These are phyloP conservation scores for Wickerhamomyces strasburgensis DNA, from an alignment of 805 yeast genomes.

Conservation along the genomic window DNA sequence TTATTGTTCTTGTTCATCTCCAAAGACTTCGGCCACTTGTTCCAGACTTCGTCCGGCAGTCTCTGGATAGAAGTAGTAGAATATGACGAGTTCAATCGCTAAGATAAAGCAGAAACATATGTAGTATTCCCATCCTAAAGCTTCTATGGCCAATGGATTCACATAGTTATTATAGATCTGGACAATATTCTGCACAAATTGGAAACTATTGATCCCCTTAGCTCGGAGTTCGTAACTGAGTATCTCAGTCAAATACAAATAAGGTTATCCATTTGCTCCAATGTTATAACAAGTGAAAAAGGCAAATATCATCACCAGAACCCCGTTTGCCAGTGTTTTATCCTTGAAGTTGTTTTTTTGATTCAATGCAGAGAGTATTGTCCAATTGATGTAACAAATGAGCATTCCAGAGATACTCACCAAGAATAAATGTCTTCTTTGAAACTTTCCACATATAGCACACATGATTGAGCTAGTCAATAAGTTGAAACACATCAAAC, in stretches of 20 bases:
- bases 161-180: slow-evolving; percentile 30
- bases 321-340: slow-evolving; percentile 38
- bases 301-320: slow-evolving; percentile 44
- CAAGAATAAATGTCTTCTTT: slow-evolving; percentile 34
- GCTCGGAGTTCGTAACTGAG: slow-evolving; percentile 29
- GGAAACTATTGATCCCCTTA: slow-evolving; percentile 19
- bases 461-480: slow-evolving; percentile 26
- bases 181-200: slow-evolving; percentile 15
- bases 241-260: slow-evolving; percentile 39
- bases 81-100: slow-evolving; percentile 26
- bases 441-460: slow-evolving; percentile 21
- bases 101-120: slow-evolving; percentile 30
- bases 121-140: slow-evolving; percentile 32
- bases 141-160: slow-evolving; percentile 34
- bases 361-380: slow-evolving; percentile 40
- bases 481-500: slow-evolving; percentile 42
- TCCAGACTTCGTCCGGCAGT: slow-evolving; percentile 35
- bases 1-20: slow-evolving; percentile 15
- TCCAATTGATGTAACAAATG: slow-evolving; percentile 35
- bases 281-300: slow-evolving; percentile 36
- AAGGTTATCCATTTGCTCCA: slow-evolving; percentile 41
- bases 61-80: slow-evolving; percentile 31
- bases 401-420: slow-evolving; percentile 33
- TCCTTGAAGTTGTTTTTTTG: slow-evolving; percentile 35
- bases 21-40: slow-evolving; percentile 33